A percentile compares a stretch with the other conserved stretches of the same genome.
These are phyloP conservation scores for Solanum hybrid DNA, from an alignment of 305 asterid genomes.

Conservation along the genomic window DNA sequence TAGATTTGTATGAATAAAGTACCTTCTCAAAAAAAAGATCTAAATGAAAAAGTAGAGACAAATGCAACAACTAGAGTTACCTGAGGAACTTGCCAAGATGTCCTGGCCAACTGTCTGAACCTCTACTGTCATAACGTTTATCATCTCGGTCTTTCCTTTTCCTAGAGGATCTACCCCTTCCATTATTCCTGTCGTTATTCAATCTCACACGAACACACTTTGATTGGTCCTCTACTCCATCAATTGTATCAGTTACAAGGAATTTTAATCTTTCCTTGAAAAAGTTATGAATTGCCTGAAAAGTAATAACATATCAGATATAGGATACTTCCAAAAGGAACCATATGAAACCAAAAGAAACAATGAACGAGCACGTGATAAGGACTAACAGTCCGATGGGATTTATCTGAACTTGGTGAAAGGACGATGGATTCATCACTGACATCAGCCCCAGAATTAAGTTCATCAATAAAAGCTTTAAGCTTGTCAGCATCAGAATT, in stretches of 20 bases:
- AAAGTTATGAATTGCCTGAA: constrained; percentile 87
- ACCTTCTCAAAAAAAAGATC: neutral
- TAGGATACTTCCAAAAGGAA: neutral
- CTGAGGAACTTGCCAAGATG: constrained; percentile 81
- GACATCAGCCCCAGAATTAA: constrained; percentile 35
- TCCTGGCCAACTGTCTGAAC: constrained; percentile 84
- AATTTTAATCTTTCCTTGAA: constrained; percentile 81
- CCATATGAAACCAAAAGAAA: neutral
- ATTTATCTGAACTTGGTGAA: constrained; percentile 77
- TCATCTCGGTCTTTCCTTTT: constrained; percentile 75
- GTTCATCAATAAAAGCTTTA: constrained; percentile 38
- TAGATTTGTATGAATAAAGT: neutral
- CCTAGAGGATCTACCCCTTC: constrained; percentile 47
- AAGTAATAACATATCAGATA: constrained; percentile 10
- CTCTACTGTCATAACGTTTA: constrained; percentile 74
- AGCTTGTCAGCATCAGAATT: constrained; percentile 55
- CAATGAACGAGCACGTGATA: neutral
- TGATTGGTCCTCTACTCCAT: constrained; percentile 71
- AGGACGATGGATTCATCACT: constrained; percentile 47
- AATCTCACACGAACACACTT: constrained; percentile 85
- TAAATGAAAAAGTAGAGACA: neutral
- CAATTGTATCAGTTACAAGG: constrained; percentile 85
- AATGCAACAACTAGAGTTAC: constrained; percentile 25
- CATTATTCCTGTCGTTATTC: constrained; percentile 41
- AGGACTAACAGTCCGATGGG: constrained; percentile 63